Conservation (phyloP, 2,329 filamentous ascomycete genomes). For the Exophiala mesophila region DNA sequence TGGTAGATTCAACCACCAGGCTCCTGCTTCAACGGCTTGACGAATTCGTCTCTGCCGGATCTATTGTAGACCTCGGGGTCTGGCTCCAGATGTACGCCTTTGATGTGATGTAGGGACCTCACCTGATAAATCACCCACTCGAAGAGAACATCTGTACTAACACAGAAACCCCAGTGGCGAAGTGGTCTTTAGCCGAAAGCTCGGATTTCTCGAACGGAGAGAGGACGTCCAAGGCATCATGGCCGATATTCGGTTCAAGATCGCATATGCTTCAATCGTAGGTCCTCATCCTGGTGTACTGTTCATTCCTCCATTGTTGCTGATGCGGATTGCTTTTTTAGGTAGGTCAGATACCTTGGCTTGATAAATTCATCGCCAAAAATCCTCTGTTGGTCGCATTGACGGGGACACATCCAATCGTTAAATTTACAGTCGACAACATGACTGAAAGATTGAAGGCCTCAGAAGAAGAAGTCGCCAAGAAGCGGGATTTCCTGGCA, state of each 20-base stretch:
- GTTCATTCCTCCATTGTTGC: neutral
- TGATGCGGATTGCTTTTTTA: neutral
- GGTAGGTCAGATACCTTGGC: conserved; percentile 14
- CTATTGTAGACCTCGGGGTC: conserved; percentile 6
- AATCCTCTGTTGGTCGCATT: conserved; percentile 46
- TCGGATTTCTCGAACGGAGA: conserved; percentile 10
- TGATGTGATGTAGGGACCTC: conserved; percentile 10
- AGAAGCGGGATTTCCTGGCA: neutral
- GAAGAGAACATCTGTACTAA: neutral
- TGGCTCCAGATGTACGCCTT: conserved; percentile 18
- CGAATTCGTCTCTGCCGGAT: conserved; percentile 38
- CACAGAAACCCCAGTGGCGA: conserved; percentile 23
- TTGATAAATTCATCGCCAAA: conserved; percentile 13
- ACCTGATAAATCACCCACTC: neutral
- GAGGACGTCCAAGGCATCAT: conserved; percentile 12
- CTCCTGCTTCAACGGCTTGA: conserved; percentile 62
- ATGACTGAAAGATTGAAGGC: conserved; percentile 57
- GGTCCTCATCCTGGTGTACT: neutral
- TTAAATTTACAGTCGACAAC: conserved; percentile 61
- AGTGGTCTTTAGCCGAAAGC: conserved; percentile 31
- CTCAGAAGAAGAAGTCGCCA: conserved; percentile 1
- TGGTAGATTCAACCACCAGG: conserved; percentile 68
- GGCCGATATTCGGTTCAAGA: conserved; percentile 22
- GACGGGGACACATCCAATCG: conserved; percentile 66
- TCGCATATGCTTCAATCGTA: neutral